Conservation (phyloP, 2,329 filamentous ascomycete species). For the Aspergillus pseudoglaucus region DNA sequence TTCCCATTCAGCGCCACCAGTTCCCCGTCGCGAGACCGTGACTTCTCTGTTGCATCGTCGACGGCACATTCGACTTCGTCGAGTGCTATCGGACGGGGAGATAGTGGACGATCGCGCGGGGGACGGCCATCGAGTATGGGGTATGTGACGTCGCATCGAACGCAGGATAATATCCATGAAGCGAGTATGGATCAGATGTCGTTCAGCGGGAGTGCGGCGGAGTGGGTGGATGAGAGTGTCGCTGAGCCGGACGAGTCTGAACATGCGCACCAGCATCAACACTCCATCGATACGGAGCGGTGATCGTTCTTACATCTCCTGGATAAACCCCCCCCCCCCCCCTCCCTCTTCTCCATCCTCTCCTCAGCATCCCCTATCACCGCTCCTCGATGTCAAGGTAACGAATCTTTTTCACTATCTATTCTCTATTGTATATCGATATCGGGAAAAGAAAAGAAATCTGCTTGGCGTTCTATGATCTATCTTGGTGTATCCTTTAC, state of each 20-base stretch:
- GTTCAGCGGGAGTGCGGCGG: conserved; percentile 38
- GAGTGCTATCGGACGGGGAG: conserved; percentile 24
- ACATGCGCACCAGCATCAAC: not conserved
- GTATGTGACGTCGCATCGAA: conserved; percentile 44
- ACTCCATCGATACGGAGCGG: too few relatives aligned
- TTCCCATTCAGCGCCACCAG: conserved; percentile 37
- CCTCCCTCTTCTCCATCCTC: not conserved
- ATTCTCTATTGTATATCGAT: not conserved
- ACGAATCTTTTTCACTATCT: conserved; percentile 14
- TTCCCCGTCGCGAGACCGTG: conserved; percentile 31
- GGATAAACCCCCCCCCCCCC: too few relatives aligned
- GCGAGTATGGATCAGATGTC: conserved; percentile 31
- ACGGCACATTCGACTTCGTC: conserved; percentile 32
- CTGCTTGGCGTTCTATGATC: not conserved
- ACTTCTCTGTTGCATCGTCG: conserved; percentile 29
- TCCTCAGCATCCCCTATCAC: conserved; percentile 3
- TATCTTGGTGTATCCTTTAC: not conserved
- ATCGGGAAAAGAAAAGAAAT: not conserved
- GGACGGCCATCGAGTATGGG: conserved; percentile 45
- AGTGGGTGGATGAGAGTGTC: conserved; percentile 34
- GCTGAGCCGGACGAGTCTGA: not conserved
- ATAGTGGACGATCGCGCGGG: conserved; percentile 14
- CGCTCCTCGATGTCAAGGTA: conserved; percentile 9
- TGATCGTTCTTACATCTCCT: too few relatives aligned
- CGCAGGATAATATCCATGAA: conserved; percentile 43